phyloP scores from a whole-genome alignment of 2,329 filamentous ascomycete genomes.

The Atkinsonella hypoxylon region DNA sequence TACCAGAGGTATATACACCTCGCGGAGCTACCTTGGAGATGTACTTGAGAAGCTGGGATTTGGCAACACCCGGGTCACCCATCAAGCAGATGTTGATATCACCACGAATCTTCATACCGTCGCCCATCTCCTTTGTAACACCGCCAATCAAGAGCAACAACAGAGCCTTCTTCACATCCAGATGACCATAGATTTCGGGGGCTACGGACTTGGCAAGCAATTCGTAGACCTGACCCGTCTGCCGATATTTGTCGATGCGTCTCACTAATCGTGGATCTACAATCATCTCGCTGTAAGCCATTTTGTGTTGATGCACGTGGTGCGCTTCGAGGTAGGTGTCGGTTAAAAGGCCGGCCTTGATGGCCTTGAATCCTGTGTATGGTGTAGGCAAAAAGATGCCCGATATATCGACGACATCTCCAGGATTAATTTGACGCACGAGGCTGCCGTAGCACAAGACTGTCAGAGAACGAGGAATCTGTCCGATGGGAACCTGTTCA shows the following conservation, averaged over 20 bases:
- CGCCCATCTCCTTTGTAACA: constrained; percentile 91
- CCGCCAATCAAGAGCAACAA: constrained; percentile 92
- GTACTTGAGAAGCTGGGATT: constrained; percentile 96
- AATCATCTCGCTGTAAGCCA: constrained; percentile 86
- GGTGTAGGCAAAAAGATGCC: constrained; percentile 95
- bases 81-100: constrained; percentile 98
- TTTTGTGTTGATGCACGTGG: constrained; percentile 90
- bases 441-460: constrained; percentile 80
- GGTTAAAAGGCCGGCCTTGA: constrained; percentile 88
- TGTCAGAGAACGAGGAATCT: constrained; percentile 87
- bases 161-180: constrained; percentile 96
- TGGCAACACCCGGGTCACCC: constrained; percentile 98
- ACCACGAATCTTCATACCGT: constrained; percentile 97
- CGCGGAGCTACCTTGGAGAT: constrained; percentile 96
- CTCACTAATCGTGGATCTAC: constrained; percentile 70
- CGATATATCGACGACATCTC: constrained; percentile 85
- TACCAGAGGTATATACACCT: constrained; percentile 73
- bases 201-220: constrained; percentile 92
- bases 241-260: constrained; percentile 74
- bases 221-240: constrained; percentile 88
- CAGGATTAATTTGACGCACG: constrained; percentile 79
- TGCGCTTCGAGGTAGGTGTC: constrained; percentile 97
- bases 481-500: constrained; percentile 96
- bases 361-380: constrained; percentile 98
- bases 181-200: constrained; percentile 90